Conservation (phyloP, 345 rosid species). For the Erodium maritimum region DNA sequence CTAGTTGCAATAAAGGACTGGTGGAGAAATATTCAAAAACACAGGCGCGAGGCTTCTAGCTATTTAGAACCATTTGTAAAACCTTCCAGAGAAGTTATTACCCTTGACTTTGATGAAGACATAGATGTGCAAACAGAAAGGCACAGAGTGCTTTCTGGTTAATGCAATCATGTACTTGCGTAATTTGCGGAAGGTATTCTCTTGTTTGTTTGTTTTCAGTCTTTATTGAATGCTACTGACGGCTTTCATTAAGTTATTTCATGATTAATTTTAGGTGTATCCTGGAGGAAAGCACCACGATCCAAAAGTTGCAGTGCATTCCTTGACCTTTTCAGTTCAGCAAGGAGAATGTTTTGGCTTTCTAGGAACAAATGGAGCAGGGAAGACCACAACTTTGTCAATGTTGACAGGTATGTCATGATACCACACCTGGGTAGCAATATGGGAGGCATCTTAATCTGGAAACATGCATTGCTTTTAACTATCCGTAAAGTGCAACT, state of each 20-base stretch:
- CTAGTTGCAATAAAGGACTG: constrained; percentile 29
- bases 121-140: constrained; percentile 74
- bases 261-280: constrained; percentile 46
- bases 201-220: neutral
- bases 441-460: neutral
- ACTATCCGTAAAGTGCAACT: neutral
- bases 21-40: constrained; percentile 31
- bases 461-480: neutral
- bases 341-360: constrained; percentile 98
- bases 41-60: constrained; percentile 18
- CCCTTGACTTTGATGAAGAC: constrained; percentile 51
- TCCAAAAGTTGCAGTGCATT: constrained; percentile 77
- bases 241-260: neutral
- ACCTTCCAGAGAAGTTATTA: constrained; percentile 30
- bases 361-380: constrained; percentile 98
- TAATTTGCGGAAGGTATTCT: constrained; percentile 69
- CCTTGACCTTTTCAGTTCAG: constrained; percentile 84
- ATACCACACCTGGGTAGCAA: neutral
- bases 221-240: neutral
- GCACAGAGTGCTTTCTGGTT: constrained; percentile 63
- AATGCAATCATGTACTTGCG: constrained; percentile 65
- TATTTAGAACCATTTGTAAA: constrained; percentile 61
- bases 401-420: constrained; percentile 66
- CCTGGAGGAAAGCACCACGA: constrained; percentile 40
- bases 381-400: constrained; percentile 90